Evolutionary conservation across 768 basidiomycete genomes (phyloP), one percentile per base, ranked within the genome.

Genomic region (Imleria badia): DNA sequence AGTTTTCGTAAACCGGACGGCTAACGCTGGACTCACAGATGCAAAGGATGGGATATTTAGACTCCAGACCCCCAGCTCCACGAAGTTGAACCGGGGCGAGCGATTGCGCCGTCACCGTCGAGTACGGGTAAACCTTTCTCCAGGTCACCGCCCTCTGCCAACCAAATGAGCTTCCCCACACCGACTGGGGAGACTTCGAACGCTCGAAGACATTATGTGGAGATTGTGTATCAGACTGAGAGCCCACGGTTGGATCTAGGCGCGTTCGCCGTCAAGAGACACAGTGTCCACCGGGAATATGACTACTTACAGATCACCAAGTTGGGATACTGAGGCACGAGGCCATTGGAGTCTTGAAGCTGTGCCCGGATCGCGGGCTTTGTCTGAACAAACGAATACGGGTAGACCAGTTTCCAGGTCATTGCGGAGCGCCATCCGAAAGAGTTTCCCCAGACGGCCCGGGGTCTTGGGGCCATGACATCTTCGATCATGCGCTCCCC

Each of bases 401-500:
- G 65, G 39, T 66, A 66, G 45, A 59, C 59, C 3, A 49, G 45
- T 42, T 52, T 66, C 65, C 65, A 66, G 13, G 65, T 61, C 46
- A 17, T 47, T 19, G 55, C 62, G 7, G 34, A 48, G 34, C 49
- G 57, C 65, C 65, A 66, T 14, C 65, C 65, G 34, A 67, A 66
- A 23, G 60, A 66, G 22, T 57, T 54, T 45, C 62, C 65, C 65
- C 65, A 66, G 22, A 66, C 52, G 12, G 57, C 49, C 26, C 22
- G 35, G 15, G 3, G 30, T 34, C 49, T 57, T 12, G 56, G 53
- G 20, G 42, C 31, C 40, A 41, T n/a, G 17, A 23, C 44, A 49
- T 62, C 55, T 39, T 65, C 60, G 15, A 62, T 12, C 67, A 80
- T 74, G 31, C 87, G 79, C 54, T 73, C 69, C 12, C 78, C 84